Evolutionary conservation across 768 basidiomycete species (phyloP).

Genomic region (Podaxis pistillaris): DNA sequence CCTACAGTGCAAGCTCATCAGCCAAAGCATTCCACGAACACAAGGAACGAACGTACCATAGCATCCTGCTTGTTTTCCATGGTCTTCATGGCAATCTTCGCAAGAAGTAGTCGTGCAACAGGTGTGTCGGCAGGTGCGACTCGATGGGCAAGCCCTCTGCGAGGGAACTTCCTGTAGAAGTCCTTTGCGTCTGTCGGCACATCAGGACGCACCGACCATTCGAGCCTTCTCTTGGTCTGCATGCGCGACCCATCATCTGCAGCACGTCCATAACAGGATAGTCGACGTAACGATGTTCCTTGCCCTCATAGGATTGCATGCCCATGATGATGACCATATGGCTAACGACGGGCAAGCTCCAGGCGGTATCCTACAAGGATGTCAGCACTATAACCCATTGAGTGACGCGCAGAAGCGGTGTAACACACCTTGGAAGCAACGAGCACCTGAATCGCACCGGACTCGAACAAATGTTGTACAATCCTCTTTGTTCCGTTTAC

Average conservation of each 20-base stretch:
- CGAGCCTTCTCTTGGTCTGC: slow-evolving; percentile 84
- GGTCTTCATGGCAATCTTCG: slow-evolving; percentile 97
- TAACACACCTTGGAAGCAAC: slow-evolving; percentile 83
- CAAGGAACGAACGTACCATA: slow-evolving; percentile 51
- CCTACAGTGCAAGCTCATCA: slow-evolving; percentile 38
- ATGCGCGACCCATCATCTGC: slow-evolving; percentile 98
- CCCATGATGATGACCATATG: slow-evolving; percentile 99
- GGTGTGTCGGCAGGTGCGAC: slow-evolving; percentile 86
- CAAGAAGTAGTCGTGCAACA: slow-evolving; percentile 95
- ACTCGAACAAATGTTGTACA: slow-evolving; percentile 55
- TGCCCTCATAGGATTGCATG: slow-evolving; percentile 95
- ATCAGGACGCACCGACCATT: slow-evolving; percentile 93
- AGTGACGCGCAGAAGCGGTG: neutral
- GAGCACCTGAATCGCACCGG: slow-evolving; percentile 75
- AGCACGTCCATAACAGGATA: slow-evolving; percentile 98
- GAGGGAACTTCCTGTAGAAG: slow-evolving; percentile 97
- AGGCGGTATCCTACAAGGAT: slow-evolving; percentile 77
- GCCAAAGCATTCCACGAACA: neutral
- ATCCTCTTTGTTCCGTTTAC: slow-evolving; percentile 90
- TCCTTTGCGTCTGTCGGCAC: slow-evolving; percentile 97
- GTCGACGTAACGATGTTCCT: slow-evolving; percentile 97
- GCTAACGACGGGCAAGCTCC: slow-evolving; percentile 90
- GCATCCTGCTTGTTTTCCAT: slow-evolving; percentile 99
- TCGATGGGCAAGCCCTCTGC: slow-evolving; percentile 98
- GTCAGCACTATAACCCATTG: neutral